phyloP scores from a whole-genome alignment of 495 filamentous ascomycete species.

The Daldinia childiae region DNA sequence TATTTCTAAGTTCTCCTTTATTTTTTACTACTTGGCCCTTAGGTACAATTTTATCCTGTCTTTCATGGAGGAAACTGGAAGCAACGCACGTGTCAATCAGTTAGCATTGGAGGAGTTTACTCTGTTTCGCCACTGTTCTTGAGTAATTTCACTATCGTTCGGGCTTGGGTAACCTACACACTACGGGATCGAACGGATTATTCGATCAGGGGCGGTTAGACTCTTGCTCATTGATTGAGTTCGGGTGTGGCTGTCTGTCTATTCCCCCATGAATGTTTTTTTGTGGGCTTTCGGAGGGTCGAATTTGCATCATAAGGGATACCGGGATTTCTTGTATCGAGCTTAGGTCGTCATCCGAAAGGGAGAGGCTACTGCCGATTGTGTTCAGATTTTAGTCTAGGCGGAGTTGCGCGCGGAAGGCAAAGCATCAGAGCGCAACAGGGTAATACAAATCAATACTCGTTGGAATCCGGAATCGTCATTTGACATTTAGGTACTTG shows the following conservation, averaged over 20 bases:
- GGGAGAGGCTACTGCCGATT: conserved; percentile 13
- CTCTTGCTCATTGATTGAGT: conserved; percentile 44
- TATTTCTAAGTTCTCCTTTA: conserved; percentile 23
- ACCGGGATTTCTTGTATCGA: conserved; percentile 28
- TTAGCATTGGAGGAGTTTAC: conserved; percentile 43
- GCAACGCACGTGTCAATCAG: conserved; percentile 27
- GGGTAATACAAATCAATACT: conserved; percentile 38
- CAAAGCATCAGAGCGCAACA: conserved; percentile 39
- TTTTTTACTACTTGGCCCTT: conserved; percentile 11
- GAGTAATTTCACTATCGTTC: conserved; percentile 33
- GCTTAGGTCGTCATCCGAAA: conserved; percentile 15
- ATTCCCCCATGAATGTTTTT: conserved; percentile 19
- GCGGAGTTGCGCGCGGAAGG: conserved; percentile 41
- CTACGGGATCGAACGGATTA: conserved; percentile 31
- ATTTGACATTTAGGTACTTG: neutral
- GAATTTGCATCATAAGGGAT: conserved; percentile 43
- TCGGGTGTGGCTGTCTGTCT: conserved; percentile 38
- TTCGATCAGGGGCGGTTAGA: conserved; percentile 30
- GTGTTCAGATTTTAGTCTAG: conserved; percentile 19
- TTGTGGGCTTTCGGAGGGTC: conserved; percentile 24
- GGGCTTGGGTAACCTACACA: conserved; percentile 25
- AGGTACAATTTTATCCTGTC: conserved; percentile 11
- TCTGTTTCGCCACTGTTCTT: conserved; percentile 33
- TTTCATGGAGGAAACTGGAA: conserved; percentile 34
- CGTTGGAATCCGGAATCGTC: conserved; percentile 11